Percentiles rank a stretch among this genome's conserved stretches.
Evolutionary conservation across 163 green algal genomes (phyloP).

Genomic region (Scenedesmus sp.): DNA sequence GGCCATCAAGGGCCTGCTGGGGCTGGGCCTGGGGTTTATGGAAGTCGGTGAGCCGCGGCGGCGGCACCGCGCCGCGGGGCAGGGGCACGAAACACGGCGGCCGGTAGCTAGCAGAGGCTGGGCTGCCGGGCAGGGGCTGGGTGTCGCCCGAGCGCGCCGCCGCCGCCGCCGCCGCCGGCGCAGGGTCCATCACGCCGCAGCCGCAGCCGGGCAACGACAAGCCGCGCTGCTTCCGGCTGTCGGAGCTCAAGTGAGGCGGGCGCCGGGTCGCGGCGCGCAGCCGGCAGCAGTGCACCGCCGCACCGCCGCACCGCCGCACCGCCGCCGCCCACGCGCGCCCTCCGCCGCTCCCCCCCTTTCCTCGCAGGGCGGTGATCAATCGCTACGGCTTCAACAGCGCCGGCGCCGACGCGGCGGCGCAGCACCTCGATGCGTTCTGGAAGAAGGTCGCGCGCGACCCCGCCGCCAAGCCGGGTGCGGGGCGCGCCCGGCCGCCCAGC

Average conservation of each 20-base stretch:
- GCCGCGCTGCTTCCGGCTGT: slow-evolving; percentile 91
- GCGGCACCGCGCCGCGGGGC: neutral
- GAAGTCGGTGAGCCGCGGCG: slow-evolving; percentile 83
- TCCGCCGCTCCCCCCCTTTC: neutral
- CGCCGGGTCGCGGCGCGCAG: too few relatives aligned
- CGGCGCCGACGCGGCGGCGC: slow-evolving; percentile 81
- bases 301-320: neutral
- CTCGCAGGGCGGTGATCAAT: slow-evolving; percentile 92
- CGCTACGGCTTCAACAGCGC: slow-evolving; percentile 98
- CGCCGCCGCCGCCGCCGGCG: neutral
- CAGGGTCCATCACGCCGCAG: slow-evolving; percentile 91
- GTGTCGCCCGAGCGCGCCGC: neutral
- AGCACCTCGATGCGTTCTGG: slow-evolving; percentile 62
- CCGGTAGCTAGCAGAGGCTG: neutral
- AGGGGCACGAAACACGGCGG: neutral
- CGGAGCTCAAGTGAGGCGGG: slow-evolving; percentile 74
- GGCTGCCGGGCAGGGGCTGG: neutral
- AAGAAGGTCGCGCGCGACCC: slow-evolving; percentile 43
- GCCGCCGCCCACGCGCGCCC: neutral
- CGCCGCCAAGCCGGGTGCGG: slow-evolving; percentile 53
- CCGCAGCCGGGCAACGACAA: slow-evolving; percentile 96
- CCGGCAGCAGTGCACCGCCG: neutral
- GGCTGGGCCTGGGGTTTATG: slow-evolving; percentile 95
- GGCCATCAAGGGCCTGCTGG: slow-evolving; percentile 79
- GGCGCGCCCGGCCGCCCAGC: too few relatives aligned